Evolutionary conservation across 169 alveolate species (phyloP), one percentile per base, ranked within the genome.

Genomic region (Babesia sp.): DNA sequence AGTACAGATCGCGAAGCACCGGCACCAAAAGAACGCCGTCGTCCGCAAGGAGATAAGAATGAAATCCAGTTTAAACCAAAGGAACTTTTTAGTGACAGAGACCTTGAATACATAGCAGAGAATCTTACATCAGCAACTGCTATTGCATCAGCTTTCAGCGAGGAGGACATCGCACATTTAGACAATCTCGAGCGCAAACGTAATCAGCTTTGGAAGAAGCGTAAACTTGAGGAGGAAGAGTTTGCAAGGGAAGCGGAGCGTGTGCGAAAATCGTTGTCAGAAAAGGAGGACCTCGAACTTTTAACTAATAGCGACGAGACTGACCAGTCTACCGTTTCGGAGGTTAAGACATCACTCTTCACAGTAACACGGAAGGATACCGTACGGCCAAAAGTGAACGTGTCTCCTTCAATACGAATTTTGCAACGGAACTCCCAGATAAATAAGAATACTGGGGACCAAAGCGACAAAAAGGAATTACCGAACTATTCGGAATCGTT

Each of bases 111-210:
- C 46, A 26, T 42, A 14, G 71, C 46, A 1, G 71, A 61, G 1
- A 61, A 61, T 22, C 71, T 61, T 12, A 61, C 71, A 16, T 53
- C 69, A 16, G 70, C 61, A 37, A 66, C 78, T 22, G 66, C 70
- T 14, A 76, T 76, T 16, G 46, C 73, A 34, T 76, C 85, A 0
- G 85, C 78, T 4, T 42, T 76, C 28, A 76, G 70, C 24, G 76
- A 63, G 55, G 85, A 76, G 20, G 79, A 67, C 29, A 54, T 76
- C n/a, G 72, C 34, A 34, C 63, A 56, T 37, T 31, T 56, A 22
- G 87, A 78, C 8, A 46, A 78, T 29, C 69, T 78, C 4, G 83
- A 70, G 34, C 24, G 22, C n/a, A 76, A 51, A 42, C 81, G 58
- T 26, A 34, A 76, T 3, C 7, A 33, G 39, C 61, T 18, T 31